Percentiles rank a stretch among this genome's conserved stretches.
These are phyloP conservation scores for Symbiodinium pilosum DNA, from an alignment of 73 alveolate species.

Conservation along the genomic window DNA sequence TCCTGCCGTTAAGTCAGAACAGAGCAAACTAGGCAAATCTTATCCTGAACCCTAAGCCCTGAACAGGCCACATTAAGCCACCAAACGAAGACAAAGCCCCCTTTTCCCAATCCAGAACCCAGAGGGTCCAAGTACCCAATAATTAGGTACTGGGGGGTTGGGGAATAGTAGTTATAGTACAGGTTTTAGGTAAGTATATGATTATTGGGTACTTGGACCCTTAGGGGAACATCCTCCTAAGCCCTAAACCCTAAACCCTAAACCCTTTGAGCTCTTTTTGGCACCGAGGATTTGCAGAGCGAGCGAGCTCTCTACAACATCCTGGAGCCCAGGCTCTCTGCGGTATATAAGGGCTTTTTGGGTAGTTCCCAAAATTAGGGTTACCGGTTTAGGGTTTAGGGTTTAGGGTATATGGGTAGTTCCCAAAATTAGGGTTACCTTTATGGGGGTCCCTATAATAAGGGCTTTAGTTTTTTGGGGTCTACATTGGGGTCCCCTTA, in stretches of 20 bases:
- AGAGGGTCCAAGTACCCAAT: background rate
- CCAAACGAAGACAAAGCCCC: background rate
- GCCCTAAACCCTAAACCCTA: background rate
- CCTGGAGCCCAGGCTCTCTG: slow-evolving; percentile 67
- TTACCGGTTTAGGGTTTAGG: background rate
- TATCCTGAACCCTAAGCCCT: background rate
- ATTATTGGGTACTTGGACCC: background rate
- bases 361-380: background rate
- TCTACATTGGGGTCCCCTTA: no score
- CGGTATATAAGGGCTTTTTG: no score
- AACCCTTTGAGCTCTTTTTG: background rate
- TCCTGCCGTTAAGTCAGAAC: no score
- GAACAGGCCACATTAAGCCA: background rate
- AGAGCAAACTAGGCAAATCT: no score
- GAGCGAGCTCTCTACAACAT: slow-evolving; percentile 87
- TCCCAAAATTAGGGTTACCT: no score
- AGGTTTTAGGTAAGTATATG: background rate
- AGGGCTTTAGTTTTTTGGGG: no score
- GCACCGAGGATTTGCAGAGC: slow-evolving; percentile 34
- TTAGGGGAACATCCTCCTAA: background rate
- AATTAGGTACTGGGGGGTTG: background rate
- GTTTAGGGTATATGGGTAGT: no score
- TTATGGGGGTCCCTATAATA: no score
- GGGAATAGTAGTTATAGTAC: background rate
- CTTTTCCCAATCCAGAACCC: background rate